phyloP scores from a whole-genome alignment of 2,329 filamentous ascomycete genomes.

The Alternaria sp. region DNA sequence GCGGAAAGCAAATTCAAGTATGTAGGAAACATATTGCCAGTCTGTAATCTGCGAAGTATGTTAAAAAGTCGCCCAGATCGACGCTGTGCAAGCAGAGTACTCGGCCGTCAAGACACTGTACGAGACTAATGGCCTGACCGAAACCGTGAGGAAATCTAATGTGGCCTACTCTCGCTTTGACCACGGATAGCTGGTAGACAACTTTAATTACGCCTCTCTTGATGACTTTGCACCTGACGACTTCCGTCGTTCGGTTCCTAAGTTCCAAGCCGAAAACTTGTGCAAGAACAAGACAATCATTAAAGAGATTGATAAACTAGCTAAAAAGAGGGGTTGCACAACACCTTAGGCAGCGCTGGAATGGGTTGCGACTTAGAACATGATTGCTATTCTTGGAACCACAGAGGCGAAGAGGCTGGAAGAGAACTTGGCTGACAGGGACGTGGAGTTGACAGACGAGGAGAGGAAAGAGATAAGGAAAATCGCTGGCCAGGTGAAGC shows the following conservation, averaged over 20 bases:
- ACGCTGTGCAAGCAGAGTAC: slow-evolving; percentile 61
- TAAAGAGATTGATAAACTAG: slow-evolving; percentile 37
- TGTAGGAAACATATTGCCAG: background rate
- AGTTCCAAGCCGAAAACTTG: slow-evolving; percentile 53
- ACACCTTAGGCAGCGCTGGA: slow-evolving; percentile 63
- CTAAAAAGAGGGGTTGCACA: slow-evolving; percentile 60
- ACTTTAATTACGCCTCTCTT: slow-evolving; percentile 40
- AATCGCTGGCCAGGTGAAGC: slow-evolving; percentile 52
- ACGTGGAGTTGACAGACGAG: slow-evolving; percentile 33
- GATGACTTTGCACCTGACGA: slow-evolving; percentile 56
- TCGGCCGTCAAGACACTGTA: slow-evolving; percentile 57
- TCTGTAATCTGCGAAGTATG: background rate
- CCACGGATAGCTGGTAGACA: slow-evolving; percentile 38
- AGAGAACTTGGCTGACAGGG: slow-evolving; percentile 34
- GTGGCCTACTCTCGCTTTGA: slow-evolving; percentile 48
- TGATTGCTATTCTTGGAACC: slow-evolving; percentile 65
- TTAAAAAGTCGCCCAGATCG: slow-evolving; percentile 54
- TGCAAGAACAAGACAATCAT: slow-evolving; percentile 44
- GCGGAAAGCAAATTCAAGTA: slow-evolving; percentile 55
- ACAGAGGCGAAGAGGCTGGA: slow-evolving; percentile 31
- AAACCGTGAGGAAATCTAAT: slow-evolving; percentile 52
- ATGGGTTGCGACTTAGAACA: slow-evolving; percentile 46
- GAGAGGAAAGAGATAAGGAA: slow-evolving; percentile 34
- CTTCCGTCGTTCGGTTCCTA: slow-evolving; percentile 48
- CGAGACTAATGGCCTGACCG: slow-evolving; percentile 49